Evolutionary conservation across 2,329 filamentous ascomycete genomes (phyloP).

Genomic region (Sporothrix curviconia): DNA sequence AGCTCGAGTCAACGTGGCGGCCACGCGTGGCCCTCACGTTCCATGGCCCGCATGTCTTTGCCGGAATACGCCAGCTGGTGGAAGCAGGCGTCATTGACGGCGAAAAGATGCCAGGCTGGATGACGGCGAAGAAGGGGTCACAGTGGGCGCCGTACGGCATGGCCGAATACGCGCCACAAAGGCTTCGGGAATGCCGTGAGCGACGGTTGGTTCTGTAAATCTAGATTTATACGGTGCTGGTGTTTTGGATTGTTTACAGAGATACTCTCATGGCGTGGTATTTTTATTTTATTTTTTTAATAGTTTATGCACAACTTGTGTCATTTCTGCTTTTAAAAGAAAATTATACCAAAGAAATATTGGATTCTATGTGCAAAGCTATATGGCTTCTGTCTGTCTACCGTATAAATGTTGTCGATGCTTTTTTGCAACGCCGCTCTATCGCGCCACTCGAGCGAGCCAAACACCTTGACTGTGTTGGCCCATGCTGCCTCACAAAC

Average conservation of each 20-base stretch:
- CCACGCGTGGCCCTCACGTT: slow-evolving; percentile 62
- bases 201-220: background rate
- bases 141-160: slow-evolving; percentile 59
- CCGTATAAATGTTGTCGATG: too few species aligned
- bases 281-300: too few species aligned
- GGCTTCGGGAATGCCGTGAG: slow-evolving; percentile 44
- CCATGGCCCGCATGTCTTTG: slow-evolving; percentile 71
- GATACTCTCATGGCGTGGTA: background rate
- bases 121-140: slow-evolving; percentile 81
- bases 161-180: slow-evolving; percentile 58
- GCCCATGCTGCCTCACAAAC: slow-evolving; percentile 81
- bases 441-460: too few species aligned
- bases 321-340: too few species aligned
- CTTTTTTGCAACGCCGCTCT: too few species aligned
- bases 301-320: too few species aligned
- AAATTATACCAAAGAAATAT: too few species aligned
- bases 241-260: too few species aligned
- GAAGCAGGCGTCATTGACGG: slow-evolving; percentile 71
- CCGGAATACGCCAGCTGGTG: slow-evolving; percentile 69
- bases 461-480: slow-evolving; percentile 77
- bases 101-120: slow-evolving; percentile 76
- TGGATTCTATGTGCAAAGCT: too few species aligned
- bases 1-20: slow-evolving; percentile 41
- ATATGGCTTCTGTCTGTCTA: too few species aligned
- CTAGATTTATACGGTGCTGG: background rate